Conservation (phyloP, 768 basidiomycete genomes). For the Obba rivulosa region DNA sequence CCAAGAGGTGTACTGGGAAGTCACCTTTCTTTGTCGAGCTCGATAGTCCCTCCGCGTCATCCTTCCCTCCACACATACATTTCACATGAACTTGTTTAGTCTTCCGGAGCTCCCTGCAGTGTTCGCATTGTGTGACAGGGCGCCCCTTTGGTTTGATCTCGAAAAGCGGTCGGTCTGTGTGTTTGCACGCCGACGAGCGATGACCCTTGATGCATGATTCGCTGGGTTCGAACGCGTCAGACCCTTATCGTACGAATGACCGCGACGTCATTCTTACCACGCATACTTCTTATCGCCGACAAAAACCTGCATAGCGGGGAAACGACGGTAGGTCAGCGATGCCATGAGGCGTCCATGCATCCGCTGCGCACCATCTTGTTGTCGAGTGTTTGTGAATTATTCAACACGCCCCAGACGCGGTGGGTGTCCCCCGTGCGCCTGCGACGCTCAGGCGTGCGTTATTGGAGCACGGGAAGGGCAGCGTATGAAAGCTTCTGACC, state of each 20-base stretch:
- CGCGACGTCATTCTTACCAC: constrained; percentile 38
- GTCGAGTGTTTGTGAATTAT: too few relatives aligned
- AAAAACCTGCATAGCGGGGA: constrained; percentile 42
- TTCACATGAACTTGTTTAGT: constrained; percentile 36
- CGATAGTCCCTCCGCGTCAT: not conserved
- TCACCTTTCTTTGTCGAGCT: constrained; percentile 56
- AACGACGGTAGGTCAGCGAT: too few relatives aligned
- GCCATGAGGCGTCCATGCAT: too few relatives aligned
- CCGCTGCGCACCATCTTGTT: too few relatives aligned
- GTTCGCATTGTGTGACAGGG: constrained; percentile 47
- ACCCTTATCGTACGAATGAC: too few relatives aligned
- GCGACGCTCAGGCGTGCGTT: constrained; percentile 49
- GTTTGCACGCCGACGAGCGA: constrained; percentile 82
- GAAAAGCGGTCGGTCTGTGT: constrained; percentile 82
- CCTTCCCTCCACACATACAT: constrained; percentile 28
- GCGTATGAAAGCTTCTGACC: constrained; percentile 11
- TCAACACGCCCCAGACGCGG: constrained; percentile 1
- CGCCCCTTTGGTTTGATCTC: constrained; percentile 68
- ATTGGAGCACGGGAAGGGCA: constrained; percentile 31
- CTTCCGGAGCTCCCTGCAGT: constrained; percentile 32
- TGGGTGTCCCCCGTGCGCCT: constrained; percentile 23
- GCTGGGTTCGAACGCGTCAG: constrained; percentile 33
- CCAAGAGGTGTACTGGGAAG: constrained; percentile 23
- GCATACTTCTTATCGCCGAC: constrained; percentile 63
- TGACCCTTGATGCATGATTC: constrained; percentile 95